Base-by-base conservation (phyloP, 202 grass and related monocot species). In the Saccharum hybrid region DNA sequence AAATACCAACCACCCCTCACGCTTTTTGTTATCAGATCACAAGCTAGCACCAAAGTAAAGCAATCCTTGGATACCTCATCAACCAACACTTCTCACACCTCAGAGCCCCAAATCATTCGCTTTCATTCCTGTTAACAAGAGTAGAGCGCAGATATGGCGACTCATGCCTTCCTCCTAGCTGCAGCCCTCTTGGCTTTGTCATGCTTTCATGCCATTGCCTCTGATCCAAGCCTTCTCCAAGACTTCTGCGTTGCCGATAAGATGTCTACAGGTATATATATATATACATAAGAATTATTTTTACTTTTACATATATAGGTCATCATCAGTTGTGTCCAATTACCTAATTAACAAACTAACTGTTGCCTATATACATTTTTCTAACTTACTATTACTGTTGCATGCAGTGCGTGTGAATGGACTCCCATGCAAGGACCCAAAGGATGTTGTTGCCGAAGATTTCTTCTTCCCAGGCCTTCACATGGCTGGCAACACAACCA, bases 181-280 rank as follows among this genome's bases (percentile, higher is more conserved):
- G 34, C 34, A 38, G 64, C 49, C 60, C 64, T 85, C 49, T 43
- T 85, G 41, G 22, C 83, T 39, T 26, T 80, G 2, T 51, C 49
- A 43, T 72, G 43, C 52, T 63, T 52, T 60, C 28, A 68, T 12
- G 68, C 39, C 45, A n/a, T 67, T 7, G 63, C 68, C 62, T 87
- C 48, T 26, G 85, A 87, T 56, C 85, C 85, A 12, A 77, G 71
- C 71, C 85, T 81, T 22, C 71, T 87, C 2, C 71, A 82, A 19
- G 85, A 83, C 48, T 68, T 82, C 36, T 87, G 71, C 2, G 71
- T 87, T 0, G 79, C 59, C 4, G 79, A 87, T 37, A 82, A 83
- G 26, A 16, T 34, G 37, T 71, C 79, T 16, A 49, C 76, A 82
- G 79, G 79, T 81, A 11, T 45, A 36, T 5, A n/a, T n/a, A n/a